Percentiles rank a stretch among this genome's conserved stretches.
Evolutionary conservation across 345 rosid genomes (phyloP).

Genomic region (Atalantia buxifolia): DNA sequence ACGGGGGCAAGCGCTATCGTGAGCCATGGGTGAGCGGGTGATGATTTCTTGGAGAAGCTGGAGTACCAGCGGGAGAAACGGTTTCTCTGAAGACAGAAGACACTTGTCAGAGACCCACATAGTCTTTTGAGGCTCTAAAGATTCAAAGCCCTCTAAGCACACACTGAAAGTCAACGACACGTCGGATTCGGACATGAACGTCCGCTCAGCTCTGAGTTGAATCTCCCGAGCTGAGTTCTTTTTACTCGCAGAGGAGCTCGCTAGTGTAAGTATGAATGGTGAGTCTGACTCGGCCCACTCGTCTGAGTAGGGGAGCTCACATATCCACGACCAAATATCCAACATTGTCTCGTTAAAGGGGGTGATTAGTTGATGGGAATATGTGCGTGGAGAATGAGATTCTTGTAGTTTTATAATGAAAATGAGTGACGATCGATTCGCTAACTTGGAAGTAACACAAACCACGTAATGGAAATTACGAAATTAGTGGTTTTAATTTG

Average conservation of each 20-base stretch:
- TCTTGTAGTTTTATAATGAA: constrained; percentile 32
- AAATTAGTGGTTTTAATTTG: constrained; percentile 30
- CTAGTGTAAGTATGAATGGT: constrained; percentile 37
- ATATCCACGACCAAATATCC: constrained; percentile 87
- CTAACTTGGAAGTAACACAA: constrained; percentile 35
- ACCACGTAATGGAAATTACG: constrained; percentile 19
- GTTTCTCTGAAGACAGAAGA: constrained; percentile 59
- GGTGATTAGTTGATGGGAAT: constrained; percentile 4
- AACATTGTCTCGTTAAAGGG: constrained; percentile 21
- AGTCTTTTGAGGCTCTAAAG: constrained; percentile 18
- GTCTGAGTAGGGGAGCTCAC: constrained; percentile 39
- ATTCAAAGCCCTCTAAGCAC: constrained; percentile 40
- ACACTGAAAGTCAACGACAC: constrained; percentile 39
- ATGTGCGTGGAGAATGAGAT: constrained; percentile 3
- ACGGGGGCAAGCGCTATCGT: constrained; percentile 49
- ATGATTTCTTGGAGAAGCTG: constrained; percentile 76
- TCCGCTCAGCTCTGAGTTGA: constrained; percentile 54
- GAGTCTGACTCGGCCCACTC: constrained; percentile 36
- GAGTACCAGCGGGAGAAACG: constrained; percentile 67
- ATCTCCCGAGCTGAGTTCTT: constrained; percentile 35
- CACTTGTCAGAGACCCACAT: constrained; percentile 80
- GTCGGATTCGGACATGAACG: constrained; percentile 24
- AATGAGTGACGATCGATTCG: constrained; percentile 37
- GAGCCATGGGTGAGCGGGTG: constrained; percentile 48
- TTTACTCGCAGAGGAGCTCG: constrained; percentile 15